These are phyloP conservation scores for Chalciporus sphaerocephalus DNA, from an alignment of 768 basidiomycete species.

Conservation along the genomic window DNA sequence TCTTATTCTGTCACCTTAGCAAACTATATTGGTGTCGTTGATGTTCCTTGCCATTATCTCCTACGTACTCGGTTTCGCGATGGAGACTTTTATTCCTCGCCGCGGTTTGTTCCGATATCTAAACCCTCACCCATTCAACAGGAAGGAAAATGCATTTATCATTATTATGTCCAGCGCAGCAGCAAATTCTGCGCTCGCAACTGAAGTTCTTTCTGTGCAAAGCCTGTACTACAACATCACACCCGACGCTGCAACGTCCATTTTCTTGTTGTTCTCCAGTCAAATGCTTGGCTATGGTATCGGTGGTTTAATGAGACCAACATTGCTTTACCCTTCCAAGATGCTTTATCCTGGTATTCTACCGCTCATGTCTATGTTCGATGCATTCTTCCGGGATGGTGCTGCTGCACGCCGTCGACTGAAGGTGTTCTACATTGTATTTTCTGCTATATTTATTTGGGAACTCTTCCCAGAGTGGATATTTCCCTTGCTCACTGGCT, in stretches of 20 bases:
- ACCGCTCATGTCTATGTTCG: slow-evolving; percentile 24
- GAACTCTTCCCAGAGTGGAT: slow-evolving; percentile 27
- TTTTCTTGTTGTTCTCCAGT: slow-evolving; percentile 40
- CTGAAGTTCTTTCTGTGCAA: slow-evolving; percentile 53
- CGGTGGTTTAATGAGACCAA: slow-evolving; percentile 45
- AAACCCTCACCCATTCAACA: slow-evolving; percentile 62
- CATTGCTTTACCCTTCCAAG: slow-evolving; percentile 41
- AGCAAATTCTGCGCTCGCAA: slow-evolving; percentile 50
- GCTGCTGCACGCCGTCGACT: slow-evolving; percentile 38
- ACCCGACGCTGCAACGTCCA: slow-evolving; percentile 43
- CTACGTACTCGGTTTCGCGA: slow-evolving; percentile 44
- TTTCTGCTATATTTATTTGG: slow-evolving; percentile 29
- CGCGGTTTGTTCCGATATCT: slow-evolving; percentile 42
- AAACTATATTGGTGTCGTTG: slow-evolving; percentile 49
- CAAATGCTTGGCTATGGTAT: slow-evolving; percentile 48
- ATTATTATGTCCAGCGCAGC: slow-evolving; percentile 56
- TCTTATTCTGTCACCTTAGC: slow-evolving; percentile 28
- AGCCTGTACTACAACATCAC: slow-evolving; percentile 50
- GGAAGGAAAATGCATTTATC: slow-evolving; percentile 56
- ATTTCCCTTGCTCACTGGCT: slow-evolving; percentile 61
- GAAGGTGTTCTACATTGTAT: slow-evolving; percentile 23
- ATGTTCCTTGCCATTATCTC: slow-evolving; percentile 56
- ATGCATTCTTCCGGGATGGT: slow-evolving; percentile 40
- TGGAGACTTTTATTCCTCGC: slow-evolving; percentile 46
- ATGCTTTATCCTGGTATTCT: slow-evolving; percentile 39